Evolutionary conservation across 2,329 filamentous ascomycete genomes (phyloP).

Genomic region (Cadophora malorum): DNA sequence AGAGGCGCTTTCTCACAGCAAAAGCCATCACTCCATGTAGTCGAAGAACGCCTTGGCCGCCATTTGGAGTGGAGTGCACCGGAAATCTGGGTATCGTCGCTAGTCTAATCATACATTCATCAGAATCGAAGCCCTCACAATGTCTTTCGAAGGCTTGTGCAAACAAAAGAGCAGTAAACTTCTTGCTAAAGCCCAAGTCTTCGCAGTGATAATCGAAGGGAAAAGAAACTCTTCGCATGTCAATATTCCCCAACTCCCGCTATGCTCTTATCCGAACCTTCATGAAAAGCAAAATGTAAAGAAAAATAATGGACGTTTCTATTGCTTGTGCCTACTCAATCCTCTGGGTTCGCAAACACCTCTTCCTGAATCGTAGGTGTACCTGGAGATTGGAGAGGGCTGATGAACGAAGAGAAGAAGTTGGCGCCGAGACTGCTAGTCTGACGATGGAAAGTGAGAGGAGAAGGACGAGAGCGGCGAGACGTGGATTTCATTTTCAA

Average conservation of each 20-base stretch:
- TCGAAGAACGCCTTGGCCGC: neutral
- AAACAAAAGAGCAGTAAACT: conserved; percentile 1
- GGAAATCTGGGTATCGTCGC: neutral
- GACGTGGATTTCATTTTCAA: conserved; percentile 2
- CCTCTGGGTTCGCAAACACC: neutral
- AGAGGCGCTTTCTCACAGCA: no score
- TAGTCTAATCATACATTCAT: neutral
- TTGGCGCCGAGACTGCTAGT: conserved; percentile 3
- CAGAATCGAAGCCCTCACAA: neutral
- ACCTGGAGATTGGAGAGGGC: neutral
- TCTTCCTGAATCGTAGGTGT: neutral
- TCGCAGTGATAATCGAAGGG: neutral
- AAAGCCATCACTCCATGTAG: neutral
- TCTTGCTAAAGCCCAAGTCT: neutral
- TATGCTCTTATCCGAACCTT: neutral
- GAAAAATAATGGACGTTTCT: no score
- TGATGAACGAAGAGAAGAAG: conserved; percentile 2
- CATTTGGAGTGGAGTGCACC: neutral
- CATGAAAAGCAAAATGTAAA: neutral
- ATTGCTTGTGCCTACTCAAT: no score
- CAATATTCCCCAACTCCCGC: neutral
- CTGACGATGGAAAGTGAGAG: conserved; percentile 3
- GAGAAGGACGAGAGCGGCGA: neutral
- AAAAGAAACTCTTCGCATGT: neutral
- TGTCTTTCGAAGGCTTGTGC: neutral